Percentiles rank a stretch among this genome's conserved stretches.
phyloP scores from a whole-genome alignment of 2,329 filamentous ascomycete genomes.

The Gyromitra esculenta region DNA sequence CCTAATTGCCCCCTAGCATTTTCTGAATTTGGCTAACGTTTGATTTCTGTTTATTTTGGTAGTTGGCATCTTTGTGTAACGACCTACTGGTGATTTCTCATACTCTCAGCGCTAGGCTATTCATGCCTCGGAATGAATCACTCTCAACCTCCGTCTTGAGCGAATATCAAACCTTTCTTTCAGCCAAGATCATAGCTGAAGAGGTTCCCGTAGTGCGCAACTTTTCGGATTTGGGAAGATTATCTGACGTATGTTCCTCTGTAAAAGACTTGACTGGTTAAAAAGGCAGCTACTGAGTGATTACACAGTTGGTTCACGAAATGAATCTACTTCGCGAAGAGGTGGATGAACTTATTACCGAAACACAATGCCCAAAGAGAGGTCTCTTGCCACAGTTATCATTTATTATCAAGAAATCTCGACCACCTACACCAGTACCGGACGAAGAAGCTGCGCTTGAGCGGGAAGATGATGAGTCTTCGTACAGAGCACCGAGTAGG shows the following conservation, averaged over 20 bases:
- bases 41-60: neutral
- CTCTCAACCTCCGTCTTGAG: slow-evolving; percentile 50
- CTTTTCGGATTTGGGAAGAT: slow-evolving; percentile 52
- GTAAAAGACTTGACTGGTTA: neutral
- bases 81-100: slow-evolving; percentile 56
- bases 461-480: neutral
- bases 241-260: slow-evolving; percentile 47
- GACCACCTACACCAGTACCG: slow-evolving; percentile 37
- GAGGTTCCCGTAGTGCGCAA: slow-evolving; percentile 29
- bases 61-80: slow-evolving; percentile 53
- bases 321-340: slow-evolving; percentile 54
- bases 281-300: slow-evolving; percentile 16
- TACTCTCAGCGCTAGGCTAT: slow-evolving; percentile 54
- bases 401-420: slow-evolving; percentile 51
- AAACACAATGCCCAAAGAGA: slow-evolving; percentile 54
- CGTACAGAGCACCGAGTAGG: slow-evolving; percentile 21
- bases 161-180: slow-evolving; percentile 50
- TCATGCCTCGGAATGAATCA: slow-evolving; percentile 54
- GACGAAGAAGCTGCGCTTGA: slow-evolving; percentile 33
- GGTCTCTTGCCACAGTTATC: slow-evolving; percentile 53
- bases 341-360: slow-evolving; percentile 53
- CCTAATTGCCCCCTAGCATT: neutral
- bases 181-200: slow-evolving; percentile 19
- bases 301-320: slow-evolving; percentile 49
- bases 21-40: neutral